A percentile compares a stretch with the other conserved stretches of the same genome.
phyloP scores from a whole-genome alignment of 2,329 filamentous ascomycete genomes.

The Tolypocladium inflatum region DNA sequence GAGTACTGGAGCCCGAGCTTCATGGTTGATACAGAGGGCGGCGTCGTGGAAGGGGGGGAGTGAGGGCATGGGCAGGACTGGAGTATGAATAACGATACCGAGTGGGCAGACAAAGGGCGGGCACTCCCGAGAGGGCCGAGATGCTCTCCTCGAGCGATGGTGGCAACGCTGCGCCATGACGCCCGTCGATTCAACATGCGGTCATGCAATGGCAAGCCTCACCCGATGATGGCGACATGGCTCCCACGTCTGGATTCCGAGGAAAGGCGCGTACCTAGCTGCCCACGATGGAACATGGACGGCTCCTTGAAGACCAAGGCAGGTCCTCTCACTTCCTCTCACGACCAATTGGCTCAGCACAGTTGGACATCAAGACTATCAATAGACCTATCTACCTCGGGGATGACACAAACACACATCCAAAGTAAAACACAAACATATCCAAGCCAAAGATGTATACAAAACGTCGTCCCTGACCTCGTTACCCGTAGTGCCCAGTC shows the following conservation, averaged over 20 bases:
- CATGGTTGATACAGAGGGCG: conserved; percentile 39
- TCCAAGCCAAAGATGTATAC: conserved; percentile 4
- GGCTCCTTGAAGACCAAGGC: not conserved
- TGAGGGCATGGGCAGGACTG: not conserved
- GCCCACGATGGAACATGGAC: not conserved
- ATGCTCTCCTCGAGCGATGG: not conserved
- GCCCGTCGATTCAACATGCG: not conserved
- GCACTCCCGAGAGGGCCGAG: not conserved
- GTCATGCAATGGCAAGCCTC: not conserved
- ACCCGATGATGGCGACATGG: no score
- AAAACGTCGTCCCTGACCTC: not conserved
- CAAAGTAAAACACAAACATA: not conserved
- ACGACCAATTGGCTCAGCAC: no score
- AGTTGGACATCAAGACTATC: not conserved
- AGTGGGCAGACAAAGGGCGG: not conserved
- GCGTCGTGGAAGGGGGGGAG: conserved; percentile 4
- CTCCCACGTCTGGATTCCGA: no score
- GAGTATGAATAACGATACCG: not conserved
- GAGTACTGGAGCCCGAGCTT: conserved; percentile 90
- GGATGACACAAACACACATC: not conserved
- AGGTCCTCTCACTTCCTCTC: not conserved
- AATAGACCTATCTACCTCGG: not conserved
- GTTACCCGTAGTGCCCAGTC: not conserved
- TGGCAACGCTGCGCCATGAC: not conserved
- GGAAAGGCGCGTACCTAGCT: no score